phyloP scores from a whole-genome alignment of 78 protist species.

The Tieghemostelium lacteum region DNA sequence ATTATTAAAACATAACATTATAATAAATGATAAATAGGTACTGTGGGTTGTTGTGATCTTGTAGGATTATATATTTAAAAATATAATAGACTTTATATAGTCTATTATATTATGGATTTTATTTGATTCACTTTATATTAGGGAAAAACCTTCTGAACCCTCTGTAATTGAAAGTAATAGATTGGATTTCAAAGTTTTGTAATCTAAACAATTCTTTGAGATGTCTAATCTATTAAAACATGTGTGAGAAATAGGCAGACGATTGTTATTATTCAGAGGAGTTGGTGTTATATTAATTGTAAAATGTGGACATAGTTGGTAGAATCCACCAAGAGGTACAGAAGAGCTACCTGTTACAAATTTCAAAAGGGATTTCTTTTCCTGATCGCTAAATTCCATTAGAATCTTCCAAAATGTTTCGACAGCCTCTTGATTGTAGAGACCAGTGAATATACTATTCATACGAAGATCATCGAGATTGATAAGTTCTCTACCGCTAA shows the following conservation, averaged over 20 bases:
- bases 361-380: conserved; percentile 40
- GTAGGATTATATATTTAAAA: no score
- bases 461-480: conserved; percentile 43
- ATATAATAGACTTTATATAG: no score
- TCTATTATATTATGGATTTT: no score
- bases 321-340: conserved; percentile 73
- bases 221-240: conserved; percentile 74
- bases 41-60: no score
- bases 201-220: conserved; percentile 5
- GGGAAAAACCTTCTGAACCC: conserved; percentile 45
- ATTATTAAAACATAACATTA: no score
- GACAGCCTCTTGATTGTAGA: conserved; percentile 14
- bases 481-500: conserved; percentile 32
- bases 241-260: conserved; percentile 73
- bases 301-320: conserved; percentile 68
- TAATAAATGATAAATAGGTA: no score
- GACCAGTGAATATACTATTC: conserved; percentile 53
- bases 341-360: conserved; percentile 69
- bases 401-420: conserved; percentile 35
- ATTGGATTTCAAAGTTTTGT: conserved; percentile 27
- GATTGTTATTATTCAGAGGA: conserved; percentile 9
- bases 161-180: conserved; percentile 39
- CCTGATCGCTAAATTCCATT: conserved; percentile 17
- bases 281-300: conserved; percentile 23
- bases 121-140: conserved; percentile 27